Evolutionary conservation across 2,329 filamentous ascomycete species (phyloP).

Genomic region (Trichophaea hybrida): DNA sequence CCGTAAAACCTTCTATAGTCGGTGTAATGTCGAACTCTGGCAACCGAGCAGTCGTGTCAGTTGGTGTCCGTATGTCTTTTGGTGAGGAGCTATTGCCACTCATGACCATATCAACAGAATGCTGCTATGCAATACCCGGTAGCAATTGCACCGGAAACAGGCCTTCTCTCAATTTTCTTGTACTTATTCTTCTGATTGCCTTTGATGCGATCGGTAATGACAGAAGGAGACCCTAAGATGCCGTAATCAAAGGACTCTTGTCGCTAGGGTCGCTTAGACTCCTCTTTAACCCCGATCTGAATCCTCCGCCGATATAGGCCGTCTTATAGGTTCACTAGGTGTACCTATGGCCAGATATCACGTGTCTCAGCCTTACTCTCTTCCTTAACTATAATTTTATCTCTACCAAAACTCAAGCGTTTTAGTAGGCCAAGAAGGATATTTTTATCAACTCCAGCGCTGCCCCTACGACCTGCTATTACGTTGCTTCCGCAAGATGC

Average conservation of each 20-base stretch:
- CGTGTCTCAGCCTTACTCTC: slow-evolving; percentile 10
- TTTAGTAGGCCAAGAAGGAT: slow-evolving; percentile 20
- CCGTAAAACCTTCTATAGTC: slow-evolving; percentile 59
- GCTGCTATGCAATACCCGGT: slow-evolving; percentile 30
- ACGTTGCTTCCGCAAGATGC: slow-evolving; percentile 27
- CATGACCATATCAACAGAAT: slow-evolving; percentile 47
- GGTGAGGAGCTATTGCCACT: slow-evolving; percentile 49
- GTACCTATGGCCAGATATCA: too few species aligned
- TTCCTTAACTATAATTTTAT: slow-evolving; percentile 23
- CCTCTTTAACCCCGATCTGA: slow-evolving; percentile 17
- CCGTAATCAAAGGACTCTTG: too few species aligned
- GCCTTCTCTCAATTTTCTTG: slow-evolving; percentile 15
- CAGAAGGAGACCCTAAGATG: too few species aligned
- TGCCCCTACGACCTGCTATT: slow-evolving; percentile 18
- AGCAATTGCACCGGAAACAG: slow-evolving; percentile 13
- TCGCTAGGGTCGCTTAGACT: slow-evolving; percentile 19
- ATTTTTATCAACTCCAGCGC: slow-evolving; percentile 25
- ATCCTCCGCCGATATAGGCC: slow-evolving; percentile 14
- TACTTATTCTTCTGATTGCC: slow-evolving; percentile 8
- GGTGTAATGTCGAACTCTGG: slow-evolving; percentile 55
- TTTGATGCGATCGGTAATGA: too few species aligned
- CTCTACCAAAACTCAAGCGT: slow-evolving; percentile 24
- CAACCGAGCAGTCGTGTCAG: slow-evolving; percentile 39
- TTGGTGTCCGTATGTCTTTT: slow-evolving; percentile 35
- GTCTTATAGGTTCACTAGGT: slow-evolving; percentile 6